These are phyloP conservation scores for Gossypium trilobum DNA, from an alignment of 441 rosid species.

Conservation along the genomic window DNA sequence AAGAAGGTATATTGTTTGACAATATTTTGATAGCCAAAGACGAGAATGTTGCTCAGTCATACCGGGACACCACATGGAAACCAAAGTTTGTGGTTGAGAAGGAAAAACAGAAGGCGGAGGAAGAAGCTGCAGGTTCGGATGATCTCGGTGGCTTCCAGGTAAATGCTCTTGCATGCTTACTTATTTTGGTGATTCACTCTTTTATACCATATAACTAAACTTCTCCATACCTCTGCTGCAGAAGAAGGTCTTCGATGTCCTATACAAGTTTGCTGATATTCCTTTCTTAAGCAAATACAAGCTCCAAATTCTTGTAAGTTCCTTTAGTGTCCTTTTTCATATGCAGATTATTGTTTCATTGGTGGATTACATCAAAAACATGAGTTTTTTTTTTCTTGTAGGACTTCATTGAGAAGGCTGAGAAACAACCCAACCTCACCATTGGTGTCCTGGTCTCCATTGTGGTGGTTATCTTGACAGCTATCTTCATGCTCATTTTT, in stretches of 20 bases:
- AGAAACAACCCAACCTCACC: slow-evolving; percentile 75
- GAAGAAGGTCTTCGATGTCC: slow-evolving; percentile 68
- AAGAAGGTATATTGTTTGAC: slow-evolving; percentile 85
- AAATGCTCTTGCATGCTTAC: not conserved
- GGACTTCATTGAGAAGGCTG: slow-evolving; percentile 81
- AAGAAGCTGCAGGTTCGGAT: slow-evolving; percentile 46
- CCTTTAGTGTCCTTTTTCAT: not conserved
- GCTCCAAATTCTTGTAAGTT: slow-evolving; percentile 51
- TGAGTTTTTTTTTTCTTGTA: slow-evolving; percentile 4
- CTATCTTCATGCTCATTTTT: slow-evolving; percentile 43
- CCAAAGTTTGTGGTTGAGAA: slow-evolving; percentile 69
- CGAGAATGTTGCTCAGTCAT: slow-evolving; percentile 57
- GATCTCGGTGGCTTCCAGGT: slow-evolving; percentile 38
- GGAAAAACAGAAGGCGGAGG: slow-evolving; percentile 68
- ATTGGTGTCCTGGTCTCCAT: slow-evolving; percentile 58
- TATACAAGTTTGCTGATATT: slow-evolving; percentile 71
- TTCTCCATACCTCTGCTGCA: slow-evolving; percentile 28
- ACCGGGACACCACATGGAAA: slow-evolving; percentile 56
- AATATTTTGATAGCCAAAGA: slow-evolving; percentile 68
- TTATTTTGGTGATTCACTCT: not conserved
- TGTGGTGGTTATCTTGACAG: slow-evolving; percentile 40
- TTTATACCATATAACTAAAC: not conserved
- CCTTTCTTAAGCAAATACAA: slow-evolving; percentile 64
- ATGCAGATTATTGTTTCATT: not conserved
- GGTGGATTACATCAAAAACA: not conserved